Conservation (phyloP, 2,329 filamentous ascomycete species). For the Aureobasidium sp. region DNA sequence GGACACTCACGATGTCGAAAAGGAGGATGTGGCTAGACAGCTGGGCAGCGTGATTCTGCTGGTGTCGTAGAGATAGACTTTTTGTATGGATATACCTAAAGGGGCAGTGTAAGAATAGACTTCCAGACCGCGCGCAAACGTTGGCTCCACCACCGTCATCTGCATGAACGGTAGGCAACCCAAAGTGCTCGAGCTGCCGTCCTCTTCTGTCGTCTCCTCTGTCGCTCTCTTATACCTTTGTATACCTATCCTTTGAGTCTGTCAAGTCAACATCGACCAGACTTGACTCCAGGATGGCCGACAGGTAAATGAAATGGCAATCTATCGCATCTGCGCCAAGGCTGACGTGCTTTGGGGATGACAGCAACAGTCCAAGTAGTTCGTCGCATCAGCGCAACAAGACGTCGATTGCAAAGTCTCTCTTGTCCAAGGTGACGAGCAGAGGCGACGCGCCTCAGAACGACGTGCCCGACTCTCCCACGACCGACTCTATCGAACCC, state of each 20-base stretch:
- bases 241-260: not conserved
- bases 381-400: conserved; percentile 38
- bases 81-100: not conserved
- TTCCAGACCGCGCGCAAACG: not conserved
- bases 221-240: not conserved
- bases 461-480: not conserved
- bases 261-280: not conserved
- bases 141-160: not conserved
- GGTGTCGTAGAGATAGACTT: conserved; percentile 44
- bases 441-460: conserved; percentile 31
- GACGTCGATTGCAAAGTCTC: conserved; percentile 45
- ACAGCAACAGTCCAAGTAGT: conserved; percentile 4
- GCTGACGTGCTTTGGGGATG: not conserved
- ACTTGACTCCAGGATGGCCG: conserved; percentile 1
- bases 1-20: conserved; percentile 94
- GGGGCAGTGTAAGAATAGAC: not conserved
- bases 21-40: conserved; percentile 80
- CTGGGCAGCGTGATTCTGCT: conserved; percentile 79
- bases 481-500: not conserved
- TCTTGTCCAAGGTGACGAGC: conserved; percentile 46
- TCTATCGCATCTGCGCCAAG: not conserved
- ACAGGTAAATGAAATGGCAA: conserved; percentile 2
- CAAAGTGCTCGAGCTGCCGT: not conserved
- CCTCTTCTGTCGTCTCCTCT: not conserved
- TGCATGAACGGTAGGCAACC: not conserved